Evolutionary conservation across 768 basidiomycete genomes (phyloP), one percentile per base, ranked within the genome.

Genomic region (Boletus eberwhitei): DNA sequence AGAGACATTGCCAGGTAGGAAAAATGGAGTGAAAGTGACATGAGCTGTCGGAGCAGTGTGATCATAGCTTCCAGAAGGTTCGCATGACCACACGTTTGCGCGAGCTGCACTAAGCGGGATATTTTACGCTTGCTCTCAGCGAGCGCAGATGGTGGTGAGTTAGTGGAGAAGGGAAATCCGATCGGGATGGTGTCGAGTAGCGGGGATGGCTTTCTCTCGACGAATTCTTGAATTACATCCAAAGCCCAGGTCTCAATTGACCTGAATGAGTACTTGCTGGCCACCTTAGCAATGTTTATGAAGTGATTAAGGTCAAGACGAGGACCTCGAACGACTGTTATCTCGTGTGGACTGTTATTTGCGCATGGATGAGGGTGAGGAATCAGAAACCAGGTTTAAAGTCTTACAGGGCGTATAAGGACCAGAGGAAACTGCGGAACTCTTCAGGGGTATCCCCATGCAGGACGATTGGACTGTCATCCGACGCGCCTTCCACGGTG

Each of bases 181-280:
- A 69, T 47, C 13, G 77, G 74, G 40, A 76, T 75, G 35, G 74
- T 64, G 40, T 72, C 73, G 48, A 82, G 70, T 58, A 83, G 71
- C 2, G 82, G 80, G 2, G 80, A 81, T 26, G 79, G 77, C 61
- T 80, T 81, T 48, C 76, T 78, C 56, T 82, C 82, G 22, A 88
- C 80, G 55, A 80, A 84, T 62, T 84, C 81, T 57, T 86, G 83
- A 44, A 90, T 84, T n/a, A 79, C 83, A 57, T 87, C 84, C 19
- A 90, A 75, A 2, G 86, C 80, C 88, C 88, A 90, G 1, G 81
- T 83, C 66, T 90, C 88, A 32, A 86, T 67, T 9, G 83, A 80
- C 66, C 82, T 86, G 79, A 88, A 89, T 22, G 81, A 77, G 61
- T 90, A 90, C 71, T 89, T 90, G 73, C 83, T 83, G 26, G 86